Evolutionary conservation across 1,139 yeast species (phyloP).

Genomic region (Scheffersomyces titani): DNA sequence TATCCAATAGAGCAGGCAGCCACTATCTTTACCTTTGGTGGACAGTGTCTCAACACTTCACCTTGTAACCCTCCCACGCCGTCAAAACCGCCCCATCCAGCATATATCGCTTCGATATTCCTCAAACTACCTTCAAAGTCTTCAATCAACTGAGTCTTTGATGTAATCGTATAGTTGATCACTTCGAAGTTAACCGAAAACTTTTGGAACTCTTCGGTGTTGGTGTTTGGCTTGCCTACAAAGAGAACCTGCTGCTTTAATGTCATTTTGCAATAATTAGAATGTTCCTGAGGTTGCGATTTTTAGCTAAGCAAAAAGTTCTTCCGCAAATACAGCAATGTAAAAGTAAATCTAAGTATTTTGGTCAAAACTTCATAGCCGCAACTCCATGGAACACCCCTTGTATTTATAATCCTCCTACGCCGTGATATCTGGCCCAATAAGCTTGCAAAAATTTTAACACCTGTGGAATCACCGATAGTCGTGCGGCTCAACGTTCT

Average conservation of each 20-base stretch:
- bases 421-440: background rate
- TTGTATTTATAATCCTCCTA: background rate
- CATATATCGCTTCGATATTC: slow-evolving; percentile 23
- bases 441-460: background rate
- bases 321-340: background rate
- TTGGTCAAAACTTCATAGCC: background rate
- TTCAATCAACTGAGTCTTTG: slow-evolving; percentile 38
- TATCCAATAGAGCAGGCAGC: slow-evolving; percentile 23
- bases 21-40: slow-evolving; percentile 18
- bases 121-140: slow-evolving; percentile 16
- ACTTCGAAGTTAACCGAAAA: slow-evolving; percentile 46
- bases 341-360: background rate
- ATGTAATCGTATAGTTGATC: slow-evolving; percentile 40
- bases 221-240: slow-evolving; percentile 42
- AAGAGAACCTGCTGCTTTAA: slow-evolving; percentile 42
- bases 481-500: background rate
- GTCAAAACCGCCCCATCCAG: slow-evolving; percentile 22
- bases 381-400: background rate
- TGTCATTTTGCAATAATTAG: slow-evolving; percentile 8
- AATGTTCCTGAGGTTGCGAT: background rate
- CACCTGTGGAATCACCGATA: background rate
- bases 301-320: background rate
- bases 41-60: slow-evolving; percentile 17
- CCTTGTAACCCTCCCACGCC: slow-evolving; percentile 20
- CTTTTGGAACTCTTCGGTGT: slow-evolving; percentile 35